Evolutionary conservation across 163 green algal genomes (phyloP).

Genomic region (Scenedesmus sp.): DNA sequence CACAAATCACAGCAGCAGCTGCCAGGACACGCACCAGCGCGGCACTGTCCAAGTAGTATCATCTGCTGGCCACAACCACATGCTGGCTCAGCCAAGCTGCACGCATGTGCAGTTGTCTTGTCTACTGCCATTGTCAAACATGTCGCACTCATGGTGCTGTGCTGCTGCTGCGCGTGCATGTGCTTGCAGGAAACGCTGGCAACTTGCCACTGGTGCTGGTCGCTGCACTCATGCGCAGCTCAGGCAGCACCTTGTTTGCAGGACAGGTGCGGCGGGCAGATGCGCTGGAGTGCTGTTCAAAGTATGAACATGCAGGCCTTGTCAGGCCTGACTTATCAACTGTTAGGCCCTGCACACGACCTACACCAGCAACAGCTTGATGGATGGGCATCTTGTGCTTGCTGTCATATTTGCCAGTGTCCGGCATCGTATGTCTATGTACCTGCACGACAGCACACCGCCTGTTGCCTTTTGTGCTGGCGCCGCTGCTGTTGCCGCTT

Average conservation of each 20-base stretch:
- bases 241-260: background rate
- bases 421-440: no score
- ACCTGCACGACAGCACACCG: no score
- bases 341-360: no score
- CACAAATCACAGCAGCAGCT: background rate
- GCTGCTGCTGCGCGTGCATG: background rate
- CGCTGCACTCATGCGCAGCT: slow-evolving; percentile 29
- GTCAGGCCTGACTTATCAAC: no score
- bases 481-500: background rate
- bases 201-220: slow-evolving; percentile 74
- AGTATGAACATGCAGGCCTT: no score
- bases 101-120: background rate
- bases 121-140: no score
- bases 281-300: no score
- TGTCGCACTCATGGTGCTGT: no score
- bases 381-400: no score
- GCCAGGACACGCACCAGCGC: background rate
- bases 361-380: no score
- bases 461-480: background rate
- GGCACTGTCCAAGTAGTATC: no score
- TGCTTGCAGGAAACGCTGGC: slow-evolving; percentile 69
- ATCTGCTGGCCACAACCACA: background rate
- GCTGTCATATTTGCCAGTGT: no score
- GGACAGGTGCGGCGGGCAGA: background rate
- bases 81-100: background rate